Percentiles rank a stretch among this genome's conserved stretches.
These are phyloP conservation scores for Elongisporangium anandrum DNA, from an alignment of 352 stramenopile species.

Conservation along the genomic window DNA sequence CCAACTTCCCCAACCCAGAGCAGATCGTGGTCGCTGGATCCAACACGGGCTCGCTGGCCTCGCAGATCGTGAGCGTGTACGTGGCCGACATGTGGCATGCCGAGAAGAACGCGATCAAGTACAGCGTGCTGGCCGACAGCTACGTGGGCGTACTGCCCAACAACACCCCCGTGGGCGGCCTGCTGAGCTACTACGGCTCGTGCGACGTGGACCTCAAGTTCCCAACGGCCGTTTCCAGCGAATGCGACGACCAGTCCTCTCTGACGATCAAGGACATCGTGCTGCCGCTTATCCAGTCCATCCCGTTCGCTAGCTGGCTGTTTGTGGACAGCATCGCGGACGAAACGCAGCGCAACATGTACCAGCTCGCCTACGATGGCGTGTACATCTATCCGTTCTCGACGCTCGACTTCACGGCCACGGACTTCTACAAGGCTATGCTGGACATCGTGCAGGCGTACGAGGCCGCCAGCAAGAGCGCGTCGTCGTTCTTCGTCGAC, in stretches of 20 bases:
- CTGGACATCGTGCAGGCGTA: constrained; percentile 41
- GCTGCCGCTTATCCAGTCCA: constrained; percentile 20
- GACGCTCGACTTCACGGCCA: constrained; percentile 16
- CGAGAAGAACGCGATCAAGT: constrained; percentile 29
- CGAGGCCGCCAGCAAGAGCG: constrained; percentile 21
- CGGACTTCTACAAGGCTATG: constrained; percentile 32
- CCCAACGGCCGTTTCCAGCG: constrained; percentile 9
- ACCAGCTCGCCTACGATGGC: constrained; percentile 31
- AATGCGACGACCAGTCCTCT: constrained; percentile 22
- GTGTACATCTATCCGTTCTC: constrained; percentile 41
- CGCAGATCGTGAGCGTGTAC: constrained; percentile 31
- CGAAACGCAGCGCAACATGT: constrained; percentile 41
- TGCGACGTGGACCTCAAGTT: constrained; percentile 33
- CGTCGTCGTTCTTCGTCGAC: constrained; percentile 46
- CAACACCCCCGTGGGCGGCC: constrained; percentile 20
- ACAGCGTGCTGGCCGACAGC: constrained; percentile 42
- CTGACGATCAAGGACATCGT: constrained; percentile 25
- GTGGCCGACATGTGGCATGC: constrained; percentile 56
- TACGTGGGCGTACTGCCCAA: constrained; percentile 49
- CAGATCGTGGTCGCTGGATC: constrained; percentile 43
- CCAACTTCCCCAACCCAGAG: constrained; percentile 55
- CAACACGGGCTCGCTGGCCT: constrained; percentile 48
- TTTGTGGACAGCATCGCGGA: constrained; percentile 47
- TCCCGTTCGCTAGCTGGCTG: constrained; percentile 30
- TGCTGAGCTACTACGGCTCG: constrained; percentile 35